Conservation (phyloP, 139 green algal species). For the Edaphochlamys debaryana region DNA sequence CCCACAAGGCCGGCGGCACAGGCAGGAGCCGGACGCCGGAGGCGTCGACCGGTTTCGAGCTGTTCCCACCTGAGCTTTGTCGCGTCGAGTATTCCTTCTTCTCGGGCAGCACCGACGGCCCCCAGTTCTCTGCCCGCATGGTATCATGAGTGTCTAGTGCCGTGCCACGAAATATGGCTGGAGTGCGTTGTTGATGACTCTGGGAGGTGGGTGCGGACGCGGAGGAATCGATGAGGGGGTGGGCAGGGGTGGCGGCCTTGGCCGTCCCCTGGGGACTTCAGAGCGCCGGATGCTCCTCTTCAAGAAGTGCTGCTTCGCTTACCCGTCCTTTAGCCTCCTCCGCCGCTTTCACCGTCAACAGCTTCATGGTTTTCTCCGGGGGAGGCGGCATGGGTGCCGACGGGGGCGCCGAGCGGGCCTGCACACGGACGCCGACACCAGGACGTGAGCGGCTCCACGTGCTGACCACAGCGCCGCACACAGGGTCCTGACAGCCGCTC, state of each 20-base stretch:
- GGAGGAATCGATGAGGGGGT: neutral
- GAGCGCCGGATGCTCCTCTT: too few species aligned
- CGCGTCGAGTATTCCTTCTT: constrained; percentile 15
- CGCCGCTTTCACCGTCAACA: constrained; percentile 8
- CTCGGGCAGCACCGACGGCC: neutral
- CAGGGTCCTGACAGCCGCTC: neutral
- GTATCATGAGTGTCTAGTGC: constrained; percentile 24
- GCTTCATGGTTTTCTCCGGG: neutral
- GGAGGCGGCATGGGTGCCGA: neutral
- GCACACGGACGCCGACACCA: too few species aligned
- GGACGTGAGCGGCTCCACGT: too few species aligned
- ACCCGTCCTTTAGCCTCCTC: constrained; percentile 36
- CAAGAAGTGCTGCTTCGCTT: neutral
- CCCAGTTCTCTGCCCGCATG: neutral
- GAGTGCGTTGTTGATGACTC: neutral
- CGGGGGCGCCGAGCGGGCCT: too few species aligned
- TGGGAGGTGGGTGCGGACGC: neutral
- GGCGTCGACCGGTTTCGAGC: too few species aligned
- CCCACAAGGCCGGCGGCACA: too few species aligned
- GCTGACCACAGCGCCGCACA: too few species aligned
- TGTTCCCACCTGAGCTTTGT: neutral
- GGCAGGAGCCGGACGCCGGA: too few species aligned
- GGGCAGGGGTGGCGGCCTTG: too few species aligned
- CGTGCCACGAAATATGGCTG: constrained; percentile 13
- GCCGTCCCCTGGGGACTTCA: too few species aligned